Conservation (phyloP, 2,329 filamentous ascomycete genomes). For the Colletotrichum aenigma region DNA sequence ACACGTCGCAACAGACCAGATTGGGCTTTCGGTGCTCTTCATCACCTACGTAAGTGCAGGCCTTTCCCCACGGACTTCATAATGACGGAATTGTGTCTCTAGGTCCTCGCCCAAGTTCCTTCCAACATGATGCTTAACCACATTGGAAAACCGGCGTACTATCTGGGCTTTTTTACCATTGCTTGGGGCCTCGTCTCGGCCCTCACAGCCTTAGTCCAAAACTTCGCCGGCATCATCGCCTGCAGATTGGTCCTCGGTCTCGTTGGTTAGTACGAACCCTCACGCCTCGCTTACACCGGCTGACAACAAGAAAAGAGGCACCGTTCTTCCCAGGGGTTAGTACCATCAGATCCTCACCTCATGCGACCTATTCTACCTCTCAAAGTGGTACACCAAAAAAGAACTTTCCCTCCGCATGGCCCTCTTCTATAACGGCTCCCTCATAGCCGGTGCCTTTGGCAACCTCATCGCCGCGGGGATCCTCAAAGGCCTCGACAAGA, state of each 20-base stretch:
- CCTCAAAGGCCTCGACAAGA: constrained; percentile 40
- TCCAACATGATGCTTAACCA: neutral
- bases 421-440: neutral
- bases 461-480: constrained; percentile 5
- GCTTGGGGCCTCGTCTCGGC: neutral
- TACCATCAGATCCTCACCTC: neutral
- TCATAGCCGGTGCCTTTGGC: neutral
- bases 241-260: neutral
- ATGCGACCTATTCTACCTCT: neutral
- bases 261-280: neutral
- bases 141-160: neutral
- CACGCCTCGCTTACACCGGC: neutral
- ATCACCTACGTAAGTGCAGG: neutral
- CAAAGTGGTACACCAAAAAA: neutral
- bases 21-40: neutral
- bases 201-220: neutral
- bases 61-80: neutral
- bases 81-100: neutral
- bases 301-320: neutral
- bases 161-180: neutral
- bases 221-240: neutral
- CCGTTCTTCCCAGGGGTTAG: neutral
- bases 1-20: neutral
- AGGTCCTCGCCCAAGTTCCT: neutral
- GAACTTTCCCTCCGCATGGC: neutral